Evolutionary conservation across 1,284 basidiomycete genomes (phyloP), one percentile per base, ranked within the genome.

Genomic region (Ustilago trichophora): DNA sequence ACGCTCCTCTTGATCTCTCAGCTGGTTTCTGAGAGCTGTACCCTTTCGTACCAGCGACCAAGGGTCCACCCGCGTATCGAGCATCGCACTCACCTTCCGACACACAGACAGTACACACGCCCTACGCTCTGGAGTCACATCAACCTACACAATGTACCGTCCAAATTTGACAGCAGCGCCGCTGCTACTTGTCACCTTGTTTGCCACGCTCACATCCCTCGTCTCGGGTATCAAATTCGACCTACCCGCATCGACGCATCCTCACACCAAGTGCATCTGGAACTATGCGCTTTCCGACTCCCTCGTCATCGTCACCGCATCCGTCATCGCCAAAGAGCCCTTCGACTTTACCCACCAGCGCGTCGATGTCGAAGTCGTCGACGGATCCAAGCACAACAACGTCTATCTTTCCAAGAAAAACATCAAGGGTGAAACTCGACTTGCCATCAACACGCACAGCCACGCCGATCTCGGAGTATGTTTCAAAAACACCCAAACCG

Each of bases 381-480:
- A 98, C 83, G 92, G 92, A 11, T 90, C 89, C 47, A 85, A 89
- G 40, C 87, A 90, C 80, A 88, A 89, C 78, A 98, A 97, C 82
- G 87, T 95, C 16, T 98, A 98, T 82, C 85, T 97, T 71, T 89
- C 87, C 78, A 98, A 98, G 85, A 89, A 86, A 82, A 88, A 87
- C 50, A 90, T 98, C 76, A 90, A 88, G 57, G 91, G 88, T 9
- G 95, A 98, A 85, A 92, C 93, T 16, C 86, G 95, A 67, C 85
- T 98, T 63, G 96, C 95, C 5, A 87, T 98, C 74, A 98, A 95
- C 15, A 90, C 93, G 12, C 95, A 98, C 82, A 87, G 88, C 26
- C 91, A 94, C 46, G 93, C 92, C 3, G 93, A 98, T 79, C 88
- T 98, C 6, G 95, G 95, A 1, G 93, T 98, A 2, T 98, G 95